phyloP scores from a whole-genome alignment of 1,284 basidiomycete species.

The Leccinum variabile region DNA sequence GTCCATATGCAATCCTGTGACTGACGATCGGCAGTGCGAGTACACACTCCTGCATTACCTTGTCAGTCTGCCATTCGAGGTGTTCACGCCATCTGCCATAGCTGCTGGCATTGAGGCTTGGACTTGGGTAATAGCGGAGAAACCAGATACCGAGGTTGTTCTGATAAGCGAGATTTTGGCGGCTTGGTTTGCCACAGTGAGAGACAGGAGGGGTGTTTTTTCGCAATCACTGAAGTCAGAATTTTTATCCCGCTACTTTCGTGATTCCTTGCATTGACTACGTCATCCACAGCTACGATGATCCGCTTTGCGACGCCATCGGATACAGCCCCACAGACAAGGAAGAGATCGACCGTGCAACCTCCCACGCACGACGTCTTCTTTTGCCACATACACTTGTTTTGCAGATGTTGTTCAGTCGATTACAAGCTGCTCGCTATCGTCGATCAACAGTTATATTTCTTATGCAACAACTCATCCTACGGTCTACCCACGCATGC shows the following conservation, averaged over 20 bases:
- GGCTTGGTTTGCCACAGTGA: conserved; percentile 86
- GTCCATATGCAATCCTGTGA: not conserved
- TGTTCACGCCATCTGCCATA: conserved; percentile 86
- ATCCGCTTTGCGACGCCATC: conserved; percentile 87
- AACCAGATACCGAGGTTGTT: conserved; percentile 69
- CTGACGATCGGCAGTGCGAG: conserved; percentile 59
- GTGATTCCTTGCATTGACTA: conserved; percentile 9
- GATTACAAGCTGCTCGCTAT: conserved; percentile 93
- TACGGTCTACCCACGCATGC: conserved; percentile 71
- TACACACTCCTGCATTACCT: conserved; percentile 86
- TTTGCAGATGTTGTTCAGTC: conserved; percentile 88
- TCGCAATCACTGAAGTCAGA: conserved; percentile 77
- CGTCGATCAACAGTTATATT: conserved; percentile 83
- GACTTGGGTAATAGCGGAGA: conserved; percentile 94
- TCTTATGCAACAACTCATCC: conserved; percentile 80
- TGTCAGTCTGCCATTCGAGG: conserved; percentile 86
- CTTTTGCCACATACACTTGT: conserved; percentile 84
- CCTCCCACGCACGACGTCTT: conserved; percentile 69
- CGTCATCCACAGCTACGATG: conserved; percentile 59
- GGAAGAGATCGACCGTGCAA: conserved; percentile 75
- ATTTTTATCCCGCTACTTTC: conserved; percentile 4
- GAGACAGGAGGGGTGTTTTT: conserved; percentile 79
- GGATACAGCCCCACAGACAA: conserved; percentile 93
- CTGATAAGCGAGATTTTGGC: conserved; percentile 86
- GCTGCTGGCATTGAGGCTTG: conserved; percentile 90